A percentile compares a stretch with the other conserved stretches of the same genome.
phyloP scores from a whole-genome alignment of 257 asterid genomes.

The Gynochthodes officinalis region DNA sequence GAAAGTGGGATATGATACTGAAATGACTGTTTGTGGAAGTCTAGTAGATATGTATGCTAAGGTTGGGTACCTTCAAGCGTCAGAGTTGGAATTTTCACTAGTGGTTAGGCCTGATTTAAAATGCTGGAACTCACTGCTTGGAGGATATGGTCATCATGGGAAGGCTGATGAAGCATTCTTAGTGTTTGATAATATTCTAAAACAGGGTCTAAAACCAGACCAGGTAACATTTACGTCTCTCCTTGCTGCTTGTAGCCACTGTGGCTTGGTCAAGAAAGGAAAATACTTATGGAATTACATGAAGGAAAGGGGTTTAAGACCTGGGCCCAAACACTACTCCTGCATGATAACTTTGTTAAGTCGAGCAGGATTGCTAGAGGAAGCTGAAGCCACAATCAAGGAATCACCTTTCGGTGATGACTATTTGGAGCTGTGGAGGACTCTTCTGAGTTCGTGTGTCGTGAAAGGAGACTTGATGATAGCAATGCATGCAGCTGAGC shows the following conservation, averaged over 20 bases:
- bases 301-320: conserved; percentile 43
- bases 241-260: conserved; percentile 72
- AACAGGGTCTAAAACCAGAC: conserved; percentile 55
- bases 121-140: conserved; percentile 87
- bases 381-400: conserved; percentile 57
- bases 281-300: conserved; percentile 59
- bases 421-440: conserved; percentile 61
- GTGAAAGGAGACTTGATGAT: conserved; percentile 37
- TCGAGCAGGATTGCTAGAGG: conserved; percentile 65
- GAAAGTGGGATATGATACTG: conserved; percentile 58
- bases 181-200: conserved; percentile 46
- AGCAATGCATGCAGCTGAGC: conserved; percentile 60
- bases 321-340: conserved; percentile 79
- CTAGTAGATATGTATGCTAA: conserved; percentile 82
- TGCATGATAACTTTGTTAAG: conserved; percentile 69
- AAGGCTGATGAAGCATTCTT: conserved; percentile 52
- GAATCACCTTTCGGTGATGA: conserved; percentile 53
- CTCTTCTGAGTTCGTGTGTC: conserved; percentile 54
- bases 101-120: conserved; percentile 37
- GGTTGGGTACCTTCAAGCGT: conserved; percentile 62
- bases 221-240: conserved; percentile 64
- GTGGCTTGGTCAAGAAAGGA: conserved; percentile 58
- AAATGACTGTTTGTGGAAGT: conserved; percentile 55
- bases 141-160: conserved; percentile 75
- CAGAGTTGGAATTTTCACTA: conserved; percentile 39